Percentiles rank a stretch among this genome's conserved stretches.
These are phyloP conservation scores for Leccinum broughii DNA, from an alignment of 768 basidiomycete species.

Conservation along the genomic window DNA sequence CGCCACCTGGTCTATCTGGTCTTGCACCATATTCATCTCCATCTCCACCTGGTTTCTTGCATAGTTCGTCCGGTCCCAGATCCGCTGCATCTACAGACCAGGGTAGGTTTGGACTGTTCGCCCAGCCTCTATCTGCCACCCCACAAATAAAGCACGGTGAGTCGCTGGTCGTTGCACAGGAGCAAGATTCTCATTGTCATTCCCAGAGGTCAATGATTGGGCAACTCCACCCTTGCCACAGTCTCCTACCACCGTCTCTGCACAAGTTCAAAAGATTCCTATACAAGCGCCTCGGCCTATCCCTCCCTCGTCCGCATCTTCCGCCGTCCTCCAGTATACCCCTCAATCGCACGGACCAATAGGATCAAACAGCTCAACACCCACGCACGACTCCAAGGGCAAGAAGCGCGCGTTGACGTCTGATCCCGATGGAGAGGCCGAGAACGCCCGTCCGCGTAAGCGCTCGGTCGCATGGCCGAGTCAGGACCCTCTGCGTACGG, in stretches of 20 bases:
- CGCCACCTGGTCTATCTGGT: conserved; percentile 35
- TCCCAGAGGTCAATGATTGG: conserved; percentile 29
- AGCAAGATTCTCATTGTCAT: not conserved
- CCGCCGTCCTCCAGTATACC: conserved; percentile 35
- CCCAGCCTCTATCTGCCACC: conserved; percentile 19
- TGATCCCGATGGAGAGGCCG: conserved; percentile 24
- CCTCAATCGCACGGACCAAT: conserved; percentile 16
- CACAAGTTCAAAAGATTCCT: conserved; percentile 18
- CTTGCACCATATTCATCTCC: conserved; percentile 35
- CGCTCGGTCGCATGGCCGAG: conserved; percentile 50
- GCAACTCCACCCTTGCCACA: conserved; percentile 17
- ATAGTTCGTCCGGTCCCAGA: conserved; percentile 31
- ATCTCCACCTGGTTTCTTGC: conserved; percentile 37
- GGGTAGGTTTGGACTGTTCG: conserved; percentile 19
- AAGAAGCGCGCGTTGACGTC: conserved; percentile 41
- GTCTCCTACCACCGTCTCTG: conserved; percentile 17
- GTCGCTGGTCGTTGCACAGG: conserved; percentile 2
- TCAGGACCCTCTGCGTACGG: conserved; percentile 38
- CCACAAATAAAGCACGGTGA: conserved; percentile 33
- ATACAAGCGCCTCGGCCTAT: conserved; percentile 35
- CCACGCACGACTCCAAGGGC: conserved; percentile 31
- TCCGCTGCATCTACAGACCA: conserved; percentile 18
- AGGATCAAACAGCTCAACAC: conserved; percentile 27
- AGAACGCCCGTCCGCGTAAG: conserved; percentile 35
- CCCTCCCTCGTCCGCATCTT: conserved; percentile 29